Percentiles rank a stretch among this genome's conserved stretches.
Conservation (phyloP, 495 filamentous ascomycete genomes). For the Echria macrotheca region DNA sequence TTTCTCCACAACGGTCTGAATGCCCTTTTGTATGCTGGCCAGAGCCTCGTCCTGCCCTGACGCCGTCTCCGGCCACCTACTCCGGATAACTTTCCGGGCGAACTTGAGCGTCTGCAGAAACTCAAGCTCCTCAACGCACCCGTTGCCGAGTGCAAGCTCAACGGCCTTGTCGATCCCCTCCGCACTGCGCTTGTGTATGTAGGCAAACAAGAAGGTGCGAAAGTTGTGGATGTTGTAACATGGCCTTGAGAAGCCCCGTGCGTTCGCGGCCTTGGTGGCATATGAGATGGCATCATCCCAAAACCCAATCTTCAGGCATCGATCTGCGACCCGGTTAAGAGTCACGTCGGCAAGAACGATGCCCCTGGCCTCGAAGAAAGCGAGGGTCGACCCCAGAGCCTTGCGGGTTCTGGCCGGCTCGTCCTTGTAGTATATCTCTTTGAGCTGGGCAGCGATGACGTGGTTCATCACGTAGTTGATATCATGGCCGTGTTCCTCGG, state of each 20-base stretch:
- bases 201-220: slow-evolving; percentile 33
- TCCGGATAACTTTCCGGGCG: slow-evolving; percentile 18
- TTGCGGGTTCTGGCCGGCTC: slow-evolving; percentile 9
- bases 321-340: slow-evolving; percentile 35
- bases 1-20: slow-evolving; percentile 8
- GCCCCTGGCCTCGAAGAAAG: slow-evolving; percentile 23
- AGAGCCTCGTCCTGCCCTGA: background rate
- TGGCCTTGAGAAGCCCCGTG: slow-evolving; percentile 7
- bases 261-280: slow-evolving; percentile 29
- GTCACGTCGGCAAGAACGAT: slow-evolving; percentile 25
- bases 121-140: slow-evolving; percentile 23
- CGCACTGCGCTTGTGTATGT: slow-evolving; percentile 29
- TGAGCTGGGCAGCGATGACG: slow-evolving; percentile 22
- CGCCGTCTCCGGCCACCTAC: background rate
- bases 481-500: slow-evolving; percentile 30
- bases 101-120: slow-evolving; percentile 29
- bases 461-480: slow-evolving; percentile 28
- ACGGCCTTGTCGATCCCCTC: slow-evolving; percentile 29
- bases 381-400: slow-evolving; percentile 23
- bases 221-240: slow-evolving; percentile 38
- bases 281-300: slow-evolving; percentile 29
- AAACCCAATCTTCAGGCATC: slow-evolving; percentile 26
- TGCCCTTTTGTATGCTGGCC: slow-evolving; percentile 11
- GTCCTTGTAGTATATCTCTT: slow-evolving; percentile 1
- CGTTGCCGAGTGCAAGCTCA: slow-evolving; percentile 21